Conservation (phyloP, 2,329 filamentous ascomycete genomes). For the Bipolaris victoriae region DNA sequence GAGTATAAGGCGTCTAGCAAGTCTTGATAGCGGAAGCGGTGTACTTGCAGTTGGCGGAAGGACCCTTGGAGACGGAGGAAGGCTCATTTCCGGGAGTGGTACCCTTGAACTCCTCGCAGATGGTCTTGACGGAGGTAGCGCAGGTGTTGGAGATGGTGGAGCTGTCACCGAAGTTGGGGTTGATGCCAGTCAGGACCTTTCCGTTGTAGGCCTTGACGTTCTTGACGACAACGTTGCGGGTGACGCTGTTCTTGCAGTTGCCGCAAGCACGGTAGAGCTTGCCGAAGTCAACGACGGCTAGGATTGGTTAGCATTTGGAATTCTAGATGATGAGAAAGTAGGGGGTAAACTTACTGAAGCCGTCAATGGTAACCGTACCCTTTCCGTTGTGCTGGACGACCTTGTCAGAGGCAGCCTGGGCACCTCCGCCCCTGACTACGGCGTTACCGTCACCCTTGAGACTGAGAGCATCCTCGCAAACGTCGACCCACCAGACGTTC, state of each 20-base stretch:
- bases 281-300: constrained; percentile 44
- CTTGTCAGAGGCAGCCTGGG: constrained; percentile 49
- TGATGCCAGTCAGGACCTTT: constrained; percentile 57
- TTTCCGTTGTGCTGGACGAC: constrained; percentile 53
- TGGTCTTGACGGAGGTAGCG: constrained; percentile 37
- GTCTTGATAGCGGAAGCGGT: constrained; percentile 38
- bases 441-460: constrained; percentile 48
- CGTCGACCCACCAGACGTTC: constrained; percentile 50
- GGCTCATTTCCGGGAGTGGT: constrained; percentile 40
- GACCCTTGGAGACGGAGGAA: constrained; percentile 37
- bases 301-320: constrained; percentile 31
- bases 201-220: constrained; percentile 52
- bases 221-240: constrained; percentile 54
- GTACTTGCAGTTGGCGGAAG: constrained; percentile 40
- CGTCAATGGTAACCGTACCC: constrained; percentile 49
- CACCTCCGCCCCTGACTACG: constrained; percentile 51
- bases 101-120: constrained; percentile 47
- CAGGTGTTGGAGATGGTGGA: constrained; percentile 52
- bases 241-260: constrained; percentile 56
- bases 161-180: constrained; percentile 59
- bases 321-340: constrained; percentile 48
- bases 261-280: constrained; percentile 58
- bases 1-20: constrained; percentile 30
- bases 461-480: constrained; percentile 51
- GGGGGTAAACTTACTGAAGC: constrained; percentile 32